phyloP scores from a whole-genome alignment of 345 rosid species.

The Eucalyptus rudis region DNA sequence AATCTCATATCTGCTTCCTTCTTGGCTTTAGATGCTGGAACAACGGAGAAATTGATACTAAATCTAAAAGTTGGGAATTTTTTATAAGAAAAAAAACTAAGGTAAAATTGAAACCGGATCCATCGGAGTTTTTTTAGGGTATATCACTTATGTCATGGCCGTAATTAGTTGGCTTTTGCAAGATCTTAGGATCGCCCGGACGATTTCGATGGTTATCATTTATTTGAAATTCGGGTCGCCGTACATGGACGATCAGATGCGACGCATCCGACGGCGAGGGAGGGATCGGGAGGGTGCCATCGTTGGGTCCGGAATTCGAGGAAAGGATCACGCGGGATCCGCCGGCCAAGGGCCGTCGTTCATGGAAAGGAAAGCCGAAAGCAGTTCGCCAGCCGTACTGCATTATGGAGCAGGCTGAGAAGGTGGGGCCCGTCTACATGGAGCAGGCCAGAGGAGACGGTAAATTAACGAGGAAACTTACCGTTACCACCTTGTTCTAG shows the following conservation, averaged over 20 bases:
- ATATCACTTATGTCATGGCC: no score
- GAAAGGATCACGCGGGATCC: not conserved
- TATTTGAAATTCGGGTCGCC: not conserved
- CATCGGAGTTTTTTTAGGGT: no score
- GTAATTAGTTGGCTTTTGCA: no score
- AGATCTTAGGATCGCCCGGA: no score
- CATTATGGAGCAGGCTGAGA: not conserved
- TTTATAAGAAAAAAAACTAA: no score
- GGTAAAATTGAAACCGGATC: not conserved
- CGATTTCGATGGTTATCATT: no score
- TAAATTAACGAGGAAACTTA: not conserved
- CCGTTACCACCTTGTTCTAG: not conserved
- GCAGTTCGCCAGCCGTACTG: not conserved
- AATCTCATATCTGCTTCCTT: no score
- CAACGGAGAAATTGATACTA: no score
- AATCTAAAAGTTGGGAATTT: not conserved
- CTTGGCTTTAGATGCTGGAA: not conserved
- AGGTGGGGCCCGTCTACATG: not conserved
- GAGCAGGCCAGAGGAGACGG: not conserved
- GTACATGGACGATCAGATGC: not conserved
- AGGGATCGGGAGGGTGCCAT: not conserved
- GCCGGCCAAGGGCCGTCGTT: not conserved
- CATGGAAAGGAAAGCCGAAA: not conserved
- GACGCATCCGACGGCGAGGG: not conserved
- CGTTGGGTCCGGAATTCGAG: not conserved